Evolutionary conservation across 495 filamentous ascomycete species (phyloP).

Genomic region (Cladorrhinum samala): DNA sequence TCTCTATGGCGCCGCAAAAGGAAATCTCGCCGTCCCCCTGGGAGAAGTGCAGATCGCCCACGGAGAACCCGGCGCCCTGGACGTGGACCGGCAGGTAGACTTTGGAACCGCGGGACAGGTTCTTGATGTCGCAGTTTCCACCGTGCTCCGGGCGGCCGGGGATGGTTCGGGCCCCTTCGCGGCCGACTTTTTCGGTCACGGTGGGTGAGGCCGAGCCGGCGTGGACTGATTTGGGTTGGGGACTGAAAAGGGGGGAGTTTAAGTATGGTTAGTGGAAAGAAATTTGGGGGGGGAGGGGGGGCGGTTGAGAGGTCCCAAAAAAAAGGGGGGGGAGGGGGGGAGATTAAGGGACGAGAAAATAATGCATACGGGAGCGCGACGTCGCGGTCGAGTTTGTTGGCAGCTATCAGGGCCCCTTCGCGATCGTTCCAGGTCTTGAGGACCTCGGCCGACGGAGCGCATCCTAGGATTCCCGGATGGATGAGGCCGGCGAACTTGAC

Average conservation of each 20-base stretch:
- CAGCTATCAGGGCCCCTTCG: slow-evolving; percentile 70
- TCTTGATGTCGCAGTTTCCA: slow-evolving; percentile 85
- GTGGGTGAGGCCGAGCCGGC: slow-evolving; percentile 58
- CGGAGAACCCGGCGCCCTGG: slow-evolving; percentile 82
- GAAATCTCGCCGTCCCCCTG: slow-evolving; percentile 92
- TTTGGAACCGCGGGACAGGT: slow-evolving; percentile 65
- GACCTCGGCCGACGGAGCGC: slow-evolving; percentile 69
- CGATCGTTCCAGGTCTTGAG: slow-evolving; percentile 71
- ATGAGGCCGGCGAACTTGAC: slow-evolving; percentile 89
- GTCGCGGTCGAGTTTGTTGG: slow-evolving; percentile 58
- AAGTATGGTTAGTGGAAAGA: not conserved
- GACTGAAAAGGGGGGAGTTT: slow-evolving; percentile 25
- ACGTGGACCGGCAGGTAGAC: slow-evolving; percentile 84
- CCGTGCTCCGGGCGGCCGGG: slow-evolving; percentile 68
- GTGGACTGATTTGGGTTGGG: slow-evolving; percentile 63
- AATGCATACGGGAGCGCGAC: slow-evolving; percentile 62
- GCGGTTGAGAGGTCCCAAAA: no score
- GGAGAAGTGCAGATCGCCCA: slow-evolving; percentile 87
- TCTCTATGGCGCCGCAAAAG: slow-evolving; percentile 96
- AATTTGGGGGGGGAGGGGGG: not conserved
- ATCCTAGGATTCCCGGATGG: slow-evolving; percentile 90
- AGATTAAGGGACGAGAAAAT: not conserved
- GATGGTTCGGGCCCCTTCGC: slow-evolving; percentile 85
- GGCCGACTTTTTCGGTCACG: slow-evolving; percentile 66
- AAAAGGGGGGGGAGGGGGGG: not conserved